Evolutionary conservation across 495 filamentous ascomycete genomes (phyloP).

Genomic region (Lindgomyces ingoldianus): DNA sequence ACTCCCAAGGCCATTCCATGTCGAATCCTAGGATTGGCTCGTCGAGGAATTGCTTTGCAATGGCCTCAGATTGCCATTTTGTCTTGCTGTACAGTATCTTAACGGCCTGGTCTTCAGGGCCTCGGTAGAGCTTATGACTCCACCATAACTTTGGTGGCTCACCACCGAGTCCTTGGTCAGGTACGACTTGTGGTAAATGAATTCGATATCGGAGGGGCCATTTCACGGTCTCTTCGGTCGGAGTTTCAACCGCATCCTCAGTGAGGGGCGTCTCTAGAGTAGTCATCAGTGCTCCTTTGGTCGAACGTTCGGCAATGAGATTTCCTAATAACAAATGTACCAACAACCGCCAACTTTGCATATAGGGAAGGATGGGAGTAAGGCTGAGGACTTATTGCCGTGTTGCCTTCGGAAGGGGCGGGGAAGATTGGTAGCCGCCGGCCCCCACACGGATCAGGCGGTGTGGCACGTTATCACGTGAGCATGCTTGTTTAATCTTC

Average conservation of each 20-base stretch:
- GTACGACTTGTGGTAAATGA: not conserved
- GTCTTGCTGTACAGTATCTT: constrained; percentile 76
- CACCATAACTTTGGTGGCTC: constrained; percentile 47
- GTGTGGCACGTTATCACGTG: no score
- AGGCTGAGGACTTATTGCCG: not conserved
- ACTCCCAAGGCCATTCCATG: constrained; percentile 66
- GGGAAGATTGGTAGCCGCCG: no score
- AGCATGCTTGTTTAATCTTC: no score
- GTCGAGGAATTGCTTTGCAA: constrained; percentile 31
- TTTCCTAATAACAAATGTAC: no score
- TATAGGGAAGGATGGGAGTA: not conserved
- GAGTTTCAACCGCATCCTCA: not conserved
- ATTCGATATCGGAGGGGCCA: constrained; percentile 21
- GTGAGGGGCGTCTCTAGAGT: not conserved
- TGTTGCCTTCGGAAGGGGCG: not conserved
- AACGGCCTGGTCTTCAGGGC: constrained; percentile 52
- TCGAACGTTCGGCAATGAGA: no score
- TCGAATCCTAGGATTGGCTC: constrained; percentile 55
- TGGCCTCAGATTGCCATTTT: constrained; percentile 63
- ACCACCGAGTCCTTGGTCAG: not conserved
- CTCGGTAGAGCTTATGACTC: constrained; percentile 65
- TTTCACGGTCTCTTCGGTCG: not conserved
- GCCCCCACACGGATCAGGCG: no score
- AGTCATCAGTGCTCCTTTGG: not conserved
- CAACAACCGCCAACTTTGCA: no score